A percentile compares a stretch with the other conserved stretches of the same genome.
phyloP scores from a whole-genome alignment of 345 rosid genomes.

The Ceriops zippeliana region DNA sequence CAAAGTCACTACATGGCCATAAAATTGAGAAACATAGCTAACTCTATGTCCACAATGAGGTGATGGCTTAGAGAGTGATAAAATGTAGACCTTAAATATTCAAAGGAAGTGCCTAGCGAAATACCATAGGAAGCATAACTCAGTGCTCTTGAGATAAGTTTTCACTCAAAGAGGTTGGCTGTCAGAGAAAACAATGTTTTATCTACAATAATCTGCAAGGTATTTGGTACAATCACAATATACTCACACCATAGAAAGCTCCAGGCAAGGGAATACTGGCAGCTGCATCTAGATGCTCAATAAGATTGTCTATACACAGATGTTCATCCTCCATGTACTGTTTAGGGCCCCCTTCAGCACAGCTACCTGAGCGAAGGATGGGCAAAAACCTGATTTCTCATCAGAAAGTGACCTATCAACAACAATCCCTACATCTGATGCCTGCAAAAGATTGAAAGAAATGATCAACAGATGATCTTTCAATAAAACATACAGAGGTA shows the following conservation, averaged over 20 bases:
- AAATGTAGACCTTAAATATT: neutral
- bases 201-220: neutral
- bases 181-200: too few relatives aligned
- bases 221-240: neutral
- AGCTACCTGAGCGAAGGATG: slow-evolving; percentile 78
- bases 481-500: neutral
- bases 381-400: slow-evolving; percentile 55
- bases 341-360: slow-evolving; percentile 90
- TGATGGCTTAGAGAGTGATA: neutral
- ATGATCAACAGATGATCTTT: neutral
- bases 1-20: neutral
- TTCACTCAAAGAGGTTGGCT: neutral
- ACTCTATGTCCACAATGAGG: neutral
- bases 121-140: neutral
- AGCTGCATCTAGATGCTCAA: slow-evolving; percentile 46
- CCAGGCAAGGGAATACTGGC: slow-evolving; percentile 56
- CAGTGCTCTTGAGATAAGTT: neutral
- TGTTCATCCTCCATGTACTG: slow-evolving; percentile 95
- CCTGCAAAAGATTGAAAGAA: slow-evolving; percentile 39
- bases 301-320: slow-evolving; percentile 78
- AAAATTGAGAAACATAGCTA: neutral
- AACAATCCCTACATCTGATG: slow-evolving; percentile 49
- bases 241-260: slow-evolving; percentile 94
- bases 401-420: slow-evolving; percentile 48
- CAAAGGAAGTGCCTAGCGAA: neutral